These are phyloP conservation scores for Phytophthora pluvialis DNA, from an alignment of 352 stramenopile species.

Conservation along the genomic window DNA sequence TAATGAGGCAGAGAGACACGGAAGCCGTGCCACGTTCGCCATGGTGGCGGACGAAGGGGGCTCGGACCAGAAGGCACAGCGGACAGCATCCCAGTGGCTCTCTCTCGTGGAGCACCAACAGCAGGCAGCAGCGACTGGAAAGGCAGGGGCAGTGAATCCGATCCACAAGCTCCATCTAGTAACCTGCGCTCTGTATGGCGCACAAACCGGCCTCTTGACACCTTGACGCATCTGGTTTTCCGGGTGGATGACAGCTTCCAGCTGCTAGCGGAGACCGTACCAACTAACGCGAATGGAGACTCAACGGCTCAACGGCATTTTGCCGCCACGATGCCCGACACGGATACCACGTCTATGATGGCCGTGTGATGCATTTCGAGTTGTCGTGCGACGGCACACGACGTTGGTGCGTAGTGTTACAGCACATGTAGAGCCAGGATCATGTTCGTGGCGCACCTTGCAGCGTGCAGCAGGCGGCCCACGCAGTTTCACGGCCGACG, in stretches of 20 bases:
- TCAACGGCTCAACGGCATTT: neutral
- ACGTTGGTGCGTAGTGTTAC: neutral
- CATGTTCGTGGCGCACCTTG: neutral
- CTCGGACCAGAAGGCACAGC: constrained; percentile 37
- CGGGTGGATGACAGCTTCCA: constrained; percentile 37
- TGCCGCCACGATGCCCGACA: constrained; percentile 9
- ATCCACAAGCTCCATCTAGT: constrained; percentile 32
- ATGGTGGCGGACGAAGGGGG: constrained; percentile 16
- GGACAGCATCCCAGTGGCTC: constrained; percentile 31
- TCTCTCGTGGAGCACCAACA: constrained; percentile 28
- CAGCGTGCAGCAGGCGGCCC: neutral
- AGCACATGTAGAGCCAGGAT: neutral
- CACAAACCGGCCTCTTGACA: constrained; percentile 34
- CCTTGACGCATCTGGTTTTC: constrained; percentile 33
- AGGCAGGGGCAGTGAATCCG: constrained; percentile 36
- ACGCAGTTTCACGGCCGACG: constrained; percentile 17
- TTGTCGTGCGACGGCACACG: constrained; percentile 19
- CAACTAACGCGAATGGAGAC: constrained; percentile 4
- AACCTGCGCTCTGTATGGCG: constrained; percentile 17
- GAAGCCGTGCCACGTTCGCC: constrained; percentile 10
- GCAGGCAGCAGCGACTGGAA: constrained; percentile 37
- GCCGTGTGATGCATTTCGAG: constrained; percentile 21
- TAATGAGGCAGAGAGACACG: constrained; percentile 35
- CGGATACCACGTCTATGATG: constrained; percentile 26
- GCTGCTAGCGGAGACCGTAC: constrained; percentile 18